Percentiles rank a stretch among this genome's conserved stretches.
Evolutionary conservation across 108 stramenopile genomes (phyloP).

Genomic region (Fragilaria radians): DNA sequence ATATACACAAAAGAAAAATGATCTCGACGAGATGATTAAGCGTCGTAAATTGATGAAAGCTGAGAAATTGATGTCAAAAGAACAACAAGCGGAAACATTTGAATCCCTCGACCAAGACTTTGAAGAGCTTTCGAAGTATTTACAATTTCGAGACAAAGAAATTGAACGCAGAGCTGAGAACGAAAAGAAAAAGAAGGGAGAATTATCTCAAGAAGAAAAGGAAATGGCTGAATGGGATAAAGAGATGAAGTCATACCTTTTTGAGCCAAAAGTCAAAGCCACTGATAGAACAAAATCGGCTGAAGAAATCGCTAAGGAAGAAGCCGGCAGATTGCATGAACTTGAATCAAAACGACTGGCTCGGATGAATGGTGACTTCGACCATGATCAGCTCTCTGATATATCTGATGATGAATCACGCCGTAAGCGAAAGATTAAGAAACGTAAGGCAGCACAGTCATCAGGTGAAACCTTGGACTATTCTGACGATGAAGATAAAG

Average conservation of each 20-base stretch:
- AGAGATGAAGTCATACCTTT: constrained; percentile 73
- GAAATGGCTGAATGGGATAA: constrained; percentile 83
- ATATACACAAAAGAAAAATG: constrained; percentile 70
- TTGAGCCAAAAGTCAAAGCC: constrained; percentile 72
- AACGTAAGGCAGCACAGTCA: constrained; percentile 14
- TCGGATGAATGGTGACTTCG: constrained; percentile 89
- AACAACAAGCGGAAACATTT: constrained; percentile 76
- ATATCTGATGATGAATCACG: constrained; percentile 52
- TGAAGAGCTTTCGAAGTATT: constrained; percentile 65
- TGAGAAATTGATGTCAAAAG: constrained; percentile 76
- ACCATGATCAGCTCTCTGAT: constrained; percentile 79
- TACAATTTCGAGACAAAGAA: constrained; percentile 73
- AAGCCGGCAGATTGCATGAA: constrained; percentile 81
- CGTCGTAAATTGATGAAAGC: constrained; percentile 84
- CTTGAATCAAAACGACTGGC: constrained; percentile 84
- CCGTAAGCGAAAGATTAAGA: constrained; percentile 5
- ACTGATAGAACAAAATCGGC: constrained; percentile 92
- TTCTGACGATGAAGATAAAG: constrained; percentile 56
- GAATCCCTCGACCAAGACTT: constrained; percentile 85
- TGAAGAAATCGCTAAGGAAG: constrained; percentile 92
- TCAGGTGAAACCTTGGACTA: constrained; percentile 62
- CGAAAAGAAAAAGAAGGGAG: constrained; percentile 33
- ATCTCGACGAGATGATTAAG: constrained; percentile 85
- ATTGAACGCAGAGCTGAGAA: constrained; percentile 29
- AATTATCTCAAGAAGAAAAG: constrained; percentile 46